Conservation (phyloP, 2,329 filamentous ascomycete genomes). For the Leptographium radiaticola region DNA sequence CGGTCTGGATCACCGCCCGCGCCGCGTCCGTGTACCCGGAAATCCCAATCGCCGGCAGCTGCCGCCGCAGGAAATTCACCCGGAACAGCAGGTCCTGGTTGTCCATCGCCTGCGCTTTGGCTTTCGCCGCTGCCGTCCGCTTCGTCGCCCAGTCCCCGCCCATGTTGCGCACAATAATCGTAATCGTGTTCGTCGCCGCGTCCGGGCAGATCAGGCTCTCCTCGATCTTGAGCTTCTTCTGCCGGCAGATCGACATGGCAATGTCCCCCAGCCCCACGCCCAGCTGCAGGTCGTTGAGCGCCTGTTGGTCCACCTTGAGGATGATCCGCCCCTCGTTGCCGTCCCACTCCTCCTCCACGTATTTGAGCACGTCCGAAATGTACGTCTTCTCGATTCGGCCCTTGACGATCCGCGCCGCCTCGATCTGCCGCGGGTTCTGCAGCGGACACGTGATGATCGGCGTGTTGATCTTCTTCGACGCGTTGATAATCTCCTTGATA, state of each 20-base stretch:
- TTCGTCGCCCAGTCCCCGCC: slow-evolving; percentile 34
- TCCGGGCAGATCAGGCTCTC: slow-evolving; percentile 44
- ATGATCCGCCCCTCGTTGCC: slow-evolving; percentile 61
- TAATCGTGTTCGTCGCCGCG: slow-evolving; percentile 50
- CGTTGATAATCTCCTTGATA: slow-evolving; percentile 99
- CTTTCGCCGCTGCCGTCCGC: slow-evolving; percentile 26
- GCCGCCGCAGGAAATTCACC: slow-evolving; percentile 73
- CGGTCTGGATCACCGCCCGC: slow-evolving; percentile 80
- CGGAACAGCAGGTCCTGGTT: slow-evolving; percentile 53
- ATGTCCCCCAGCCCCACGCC: slow-evolving; percentile 67
- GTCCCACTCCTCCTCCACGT: slow-evolving; percentile 83
- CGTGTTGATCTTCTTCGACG: slow-evolving; percentile 84
- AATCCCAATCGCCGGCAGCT: slow-evolving; percentile 71
- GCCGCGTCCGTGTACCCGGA: slow-evolving; percentile 78
- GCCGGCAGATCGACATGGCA: slow-evolving; percentile 58
- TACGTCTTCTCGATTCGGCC: slow-evolving; percentile 92
- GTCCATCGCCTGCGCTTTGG: not conserved
- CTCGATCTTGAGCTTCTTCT: slow-evolving; percentile 72
- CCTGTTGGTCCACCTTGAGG: slow-evolving; percentile 68
- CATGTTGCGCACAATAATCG: slow-evolving; percentile 54
- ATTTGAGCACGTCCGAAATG: slow-evolving; percentile 66
- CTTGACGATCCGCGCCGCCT: slow-evolving; percentile 81
- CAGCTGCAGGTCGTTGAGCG: slow-evolving; percentile 67
- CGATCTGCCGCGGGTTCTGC: slow-evolving; percentile 59
- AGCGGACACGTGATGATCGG: slow-evolving; percentile 84